Evolutionary conservation across 371 early-diverging fungal species (phyloP).

Genomic region (Mucor circinelloides): DNA sequence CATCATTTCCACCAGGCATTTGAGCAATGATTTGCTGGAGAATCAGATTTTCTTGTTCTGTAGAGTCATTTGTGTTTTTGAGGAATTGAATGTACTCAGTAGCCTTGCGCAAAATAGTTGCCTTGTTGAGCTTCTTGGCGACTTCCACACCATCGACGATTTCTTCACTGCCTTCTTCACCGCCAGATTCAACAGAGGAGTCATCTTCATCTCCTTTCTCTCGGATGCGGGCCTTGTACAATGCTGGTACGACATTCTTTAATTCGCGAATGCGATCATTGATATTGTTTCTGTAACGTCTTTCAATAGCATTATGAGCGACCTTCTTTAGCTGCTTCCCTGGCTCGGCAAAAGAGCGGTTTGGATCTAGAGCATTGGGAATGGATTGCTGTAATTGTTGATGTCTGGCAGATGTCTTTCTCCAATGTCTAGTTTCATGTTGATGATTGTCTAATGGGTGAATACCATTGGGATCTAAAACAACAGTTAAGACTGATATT

Average conservation of each 20-base stretch:
- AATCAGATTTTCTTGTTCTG: conserved; percentile 51
- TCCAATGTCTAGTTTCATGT: conserved; percentile 18
- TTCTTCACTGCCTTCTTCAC: conserved; percentile 52
- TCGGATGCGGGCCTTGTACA: conserved; percentile 47
- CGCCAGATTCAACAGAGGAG: conserved; percentile 35
- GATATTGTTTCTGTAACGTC: conserved; percentile 88
- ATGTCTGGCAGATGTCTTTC: conserved; percentile 18
- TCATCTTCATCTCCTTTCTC: conserved; percentile 15
- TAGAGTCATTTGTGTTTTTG: conserved; percentile 52
- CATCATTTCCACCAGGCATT: conserved; percentile 53
- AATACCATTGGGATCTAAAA: conserved; percentile 2
- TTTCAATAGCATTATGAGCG: conserved; percentile 89
- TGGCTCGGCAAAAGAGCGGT: neutral
- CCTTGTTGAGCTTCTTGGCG: conserved; percentile 84
- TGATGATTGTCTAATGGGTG: neutral
- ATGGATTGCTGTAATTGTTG: conserved; percentile 16
- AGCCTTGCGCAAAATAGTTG: conserved; percentile 80
- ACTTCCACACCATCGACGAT: conserved; percentile 64
- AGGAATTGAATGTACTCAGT: conserved; percentile 84
- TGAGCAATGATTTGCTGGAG: conserved; percentile 51
- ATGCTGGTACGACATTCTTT: conserved; percentile 78
- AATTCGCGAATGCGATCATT: conserved; percentile 86
- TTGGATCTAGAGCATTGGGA: neutral
- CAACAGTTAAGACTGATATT: neutral
- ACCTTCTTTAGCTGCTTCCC: conserved; percentile 61